phyloP scores from a whole-genome alignment of 257 asterid genomes.

The Penstemon eatonii region DNA sequence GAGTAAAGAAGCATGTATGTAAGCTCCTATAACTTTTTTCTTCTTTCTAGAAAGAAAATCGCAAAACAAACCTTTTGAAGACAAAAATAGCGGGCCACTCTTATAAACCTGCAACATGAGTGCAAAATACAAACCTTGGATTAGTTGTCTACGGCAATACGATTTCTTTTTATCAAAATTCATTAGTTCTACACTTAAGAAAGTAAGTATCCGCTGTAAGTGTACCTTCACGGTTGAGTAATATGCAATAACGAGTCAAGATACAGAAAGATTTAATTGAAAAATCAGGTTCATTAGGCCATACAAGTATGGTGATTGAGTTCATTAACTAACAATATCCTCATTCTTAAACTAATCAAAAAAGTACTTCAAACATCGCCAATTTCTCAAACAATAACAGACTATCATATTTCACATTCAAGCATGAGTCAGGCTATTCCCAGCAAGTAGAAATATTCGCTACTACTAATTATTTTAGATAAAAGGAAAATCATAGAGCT shows the following conservation, averaged over 20 bases:
- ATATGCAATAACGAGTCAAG: background rate
- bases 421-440: background rate
- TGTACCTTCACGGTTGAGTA: background rate
- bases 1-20: slow-evolving; percentile 12
- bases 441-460: background rate
- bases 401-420: background rate
- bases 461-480: background rate
- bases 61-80: slow-evolving; percentile 79
- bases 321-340: background rate
- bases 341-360: background rate
- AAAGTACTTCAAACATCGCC: background rate
- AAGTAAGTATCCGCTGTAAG: background rate
- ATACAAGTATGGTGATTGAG: background rate
- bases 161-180: background rate
- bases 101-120: slow-evolving; percentile 78
- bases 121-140: slow-evolving; percentile 19
- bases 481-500: background rate
- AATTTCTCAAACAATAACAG: background rate
- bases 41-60: slow-evolving; percentile 25
- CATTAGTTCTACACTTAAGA: background rate
- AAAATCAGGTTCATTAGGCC: slow-evolving; percentile 6
- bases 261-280: background rate
- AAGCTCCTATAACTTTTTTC: background rate
- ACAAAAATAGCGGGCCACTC: slow-evolving; percentile 88
- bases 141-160: slow-evolving; percentile 16